phyloP scores from a whole-genome alignment of 2,329 filamentous ascomycete genomes.

The Thielaviopsis ethacetica region DNA sequence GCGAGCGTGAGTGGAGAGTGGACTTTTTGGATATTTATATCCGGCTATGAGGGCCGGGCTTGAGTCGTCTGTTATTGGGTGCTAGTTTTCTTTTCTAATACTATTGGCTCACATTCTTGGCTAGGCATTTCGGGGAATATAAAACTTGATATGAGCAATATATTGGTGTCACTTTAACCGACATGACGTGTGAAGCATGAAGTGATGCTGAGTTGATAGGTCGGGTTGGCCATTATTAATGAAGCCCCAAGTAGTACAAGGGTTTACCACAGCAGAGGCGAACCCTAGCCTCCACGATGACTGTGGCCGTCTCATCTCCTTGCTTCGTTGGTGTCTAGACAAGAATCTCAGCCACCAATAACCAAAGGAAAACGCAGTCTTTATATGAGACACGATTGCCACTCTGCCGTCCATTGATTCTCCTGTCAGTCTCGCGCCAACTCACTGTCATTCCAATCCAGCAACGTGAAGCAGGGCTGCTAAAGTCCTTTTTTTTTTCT shows the following conservation, averaged over 20 bases:
- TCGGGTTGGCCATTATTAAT: too few relatives aligned
- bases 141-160: neutral
- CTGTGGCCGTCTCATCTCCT: too few relatives aligned
- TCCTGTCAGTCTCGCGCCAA: neutral
- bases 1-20: constrained; percentile 74
- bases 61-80: neutral
- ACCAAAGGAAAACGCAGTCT: neutral
- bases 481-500: too few relatives aligned
- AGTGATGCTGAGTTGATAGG: neutral
- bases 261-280: neutral
- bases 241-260: neutral
- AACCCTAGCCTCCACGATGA: neutral
- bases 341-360: neutral
- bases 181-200: neutral
- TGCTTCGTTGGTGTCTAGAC: too few relatives aligned
- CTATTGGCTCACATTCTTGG: neutral
- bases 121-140: neutral
- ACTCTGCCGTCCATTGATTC: neutral
- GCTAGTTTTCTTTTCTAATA: neutral
- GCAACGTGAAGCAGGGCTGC: neutral
- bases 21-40: constrained; percentile 84
- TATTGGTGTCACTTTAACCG: neutral
- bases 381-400: neutral
- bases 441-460: neutral
- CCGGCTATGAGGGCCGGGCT: constrained; percentile 37